These are phyloP conservation scores for Xerocomellus amylosporus DNA, from an alignment of 768 basidiomycete genomes.

Conservation along the genomic window DNA sequence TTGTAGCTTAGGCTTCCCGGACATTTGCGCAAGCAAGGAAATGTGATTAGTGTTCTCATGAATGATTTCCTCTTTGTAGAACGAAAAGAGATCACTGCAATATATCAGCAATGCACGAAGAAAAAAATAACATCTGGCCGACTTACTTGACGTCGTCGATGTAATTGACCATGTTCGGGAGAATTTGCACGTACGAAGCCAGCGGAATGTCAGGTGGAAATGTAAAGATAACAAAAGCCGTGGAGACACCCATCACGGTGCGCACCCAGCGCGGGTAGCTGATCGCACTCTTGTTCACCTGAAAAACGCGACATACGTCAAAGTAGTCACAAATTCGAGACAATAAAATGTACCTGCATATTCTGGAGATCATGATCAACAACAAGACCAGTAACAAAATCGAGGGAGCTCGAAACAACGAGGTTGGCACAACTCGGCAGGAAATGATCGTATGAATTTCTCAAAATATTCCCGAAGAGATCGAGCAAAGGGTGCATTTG, in stretches of 20 bases:
- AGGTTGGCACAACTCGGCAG: conserved; percentile 3
- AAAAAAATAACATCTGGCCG: background rate
- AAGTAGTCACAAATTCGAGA: too few relatives aligned
- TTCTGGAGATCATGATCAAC: conserved; percentile 2
- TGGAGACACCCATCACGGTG: conserved; percentile 3
- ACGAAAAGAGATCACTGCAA: conserved; percentile 1
- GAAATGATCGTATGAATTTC: conserved; percentile 3
- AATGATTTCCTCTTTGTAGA: conserved; percentile 2
- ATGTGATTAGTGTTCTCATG: background rate
- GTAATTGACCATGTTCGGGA: conserved; percentile 4
- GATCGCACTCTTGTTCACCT: background rate
- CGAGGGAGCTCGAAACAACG: conserved; percentile 4
- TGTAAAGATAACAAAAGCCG: conserved; percentile 3
- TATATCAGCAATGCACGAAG: background rate
- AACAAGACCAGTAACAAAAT: background rate
- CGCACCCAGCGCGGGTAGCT: conserved; percentile 7
- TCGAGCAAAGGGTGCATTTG: conserved; percentile 3
- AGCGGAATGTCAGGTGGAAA: conserved; percentile 5
- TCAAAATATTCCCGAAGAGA: background rate
- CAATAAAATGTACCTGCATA: background rate
- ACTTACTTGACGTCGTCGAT: conserved; percentile 6
- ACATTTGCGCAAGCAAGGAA: background rate
- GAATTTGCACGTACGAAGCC: conserved; percentile 2
- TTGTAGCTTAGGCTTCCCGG: conserved; percentile 3
- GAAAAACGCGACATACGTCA: background rate